A percentile compares a stretch with the other conserved stretches of the same genome.
phyloP scores from a whole-genome alignment of 2,329 filamentous ascomycete species.

The Nemania abortiva region DNA sequence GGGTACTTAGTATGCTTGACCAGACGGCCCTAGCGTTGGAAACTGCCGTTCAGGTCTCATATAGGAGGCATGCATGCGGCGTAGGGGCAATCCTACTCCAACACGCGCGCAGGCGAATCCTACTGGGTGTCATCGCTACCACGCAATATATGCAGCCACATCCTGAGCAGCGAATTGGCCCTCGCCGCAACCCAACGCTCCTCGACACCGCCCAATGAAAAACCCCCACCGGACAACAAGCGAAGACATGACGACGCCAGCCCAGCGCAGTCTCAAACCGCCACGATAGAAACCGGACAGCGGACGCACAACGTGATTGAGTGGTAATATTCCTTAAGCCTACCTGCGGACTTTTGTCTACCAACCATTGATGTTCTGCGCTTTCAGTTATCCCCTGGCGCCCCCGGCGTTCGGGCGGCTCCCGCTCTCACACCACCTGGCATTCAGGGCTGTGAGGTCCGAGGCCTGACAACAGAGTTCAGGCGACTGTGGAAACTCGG shows the following conservation, averaged over 20 bases:
- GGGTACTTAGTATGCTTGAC: conserved; percentile 11
- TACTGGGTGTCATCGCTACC: conserved; percentile 17
- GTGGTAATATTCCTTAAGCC: background rate
- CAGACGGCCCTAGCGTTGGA: conserved; percentile 14
- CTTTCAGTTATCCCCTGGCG: conserved; percentile 7
- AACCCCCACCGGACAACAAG: conserved; percentile 10
- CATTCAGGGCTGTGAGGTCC: background rate
- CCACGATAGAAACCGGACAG: conserved; percentile 15
- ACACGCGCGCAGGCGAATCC: conserved; percentile 18
- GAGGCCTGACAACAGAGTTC: background rate
- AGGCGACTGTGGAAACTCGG: background rate
- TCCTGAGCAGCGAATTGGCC: conserved; percentile 21
- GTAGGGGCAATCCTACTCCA: conserved; percentile 24
- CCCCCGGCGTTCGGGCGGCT: background rate
- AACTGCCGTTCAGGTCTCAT: background rate
- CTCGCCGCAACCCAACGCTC: conserved; percentile 5
- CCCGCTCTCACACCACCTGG: background rate
- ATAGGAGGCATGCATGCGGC: conserved; percentile 6
- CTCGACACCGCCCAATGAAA: conserved; percentile 8
- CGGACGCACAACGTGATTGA: background rate
- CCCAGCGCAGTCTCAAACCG: conserved; percentile 17
- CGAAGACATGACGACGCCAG: conserved; percentile 8
- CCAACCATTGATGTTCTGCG: background rate
- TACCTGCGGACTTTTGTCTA: background rate
- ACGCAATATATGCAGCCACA: conserved; percentile 27